Conservation (phyloP, 805 yeast species). For the Metschnikowia vanudenii region DNA sequence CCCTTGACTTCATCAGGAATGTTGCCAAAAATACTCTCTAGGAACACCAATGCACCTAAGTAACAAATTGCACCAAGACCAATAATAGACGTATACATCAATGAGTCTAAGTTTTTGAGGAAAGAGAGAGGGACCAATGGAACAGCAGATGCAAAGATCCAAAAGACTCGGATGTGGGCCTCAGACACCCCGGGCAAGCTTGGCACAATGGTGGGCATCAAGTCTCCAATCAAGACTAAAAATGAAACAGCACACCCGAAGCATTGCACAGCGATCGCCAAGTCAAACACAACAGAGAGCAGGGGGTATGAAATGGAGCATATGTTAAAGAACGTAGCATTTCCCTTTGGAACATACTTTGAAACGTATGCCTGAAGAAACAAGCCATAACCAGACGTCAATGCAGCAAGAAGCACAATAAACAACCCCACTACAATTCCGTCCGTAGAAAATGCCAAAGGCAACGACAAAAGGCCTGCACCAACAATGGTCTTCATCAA, state of each 20-base stretch:
- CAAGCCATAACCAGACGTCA: constrained; percentile 66
- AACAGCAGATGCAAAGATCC: constrained; percentile 53
- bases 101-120: constrained; percentile 71
- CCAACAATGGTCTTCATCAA: constrained; percentile 76
- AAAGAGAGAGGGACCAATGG: constrained; percentile 64
- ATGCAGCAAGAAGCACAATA: constrained; percentile 59
- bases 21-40: constrained; percentile 64
- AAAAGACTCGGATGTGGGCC: constrained; percentile 45
- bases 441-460: constrained; percentile 67
- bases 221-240: constrained; percentile 71
- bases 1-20: constrained; percentile 36
- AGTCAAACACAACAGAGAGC: constrained; percentile 63
- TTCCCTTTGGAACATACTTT: constrained; percentile 52
- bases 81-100: constrained; percentile 79
- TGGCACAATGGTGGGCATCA: constrained; percentile 58
- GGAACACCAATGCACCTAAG: constrained; percentile 66
- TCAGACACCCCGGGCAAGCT: constrained; percentile 22
- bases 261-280: constrained; percentile 73
- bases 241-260: constrained; percentile 75
- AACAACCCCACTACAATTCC: constrained; percentile 58
- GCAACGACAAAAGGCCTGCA: constrained; percentile 78
- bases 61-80: constrained; percentile 82
- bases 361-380: constrained; percentile 60
- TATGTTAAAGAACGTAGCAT: constrained; percentile 71
- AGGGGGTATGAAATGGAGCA: constrained; percentile 65